Base-by-base conservation (phyloP, 169 alveolate species). In the Toxoplasma gondii region DNA sequence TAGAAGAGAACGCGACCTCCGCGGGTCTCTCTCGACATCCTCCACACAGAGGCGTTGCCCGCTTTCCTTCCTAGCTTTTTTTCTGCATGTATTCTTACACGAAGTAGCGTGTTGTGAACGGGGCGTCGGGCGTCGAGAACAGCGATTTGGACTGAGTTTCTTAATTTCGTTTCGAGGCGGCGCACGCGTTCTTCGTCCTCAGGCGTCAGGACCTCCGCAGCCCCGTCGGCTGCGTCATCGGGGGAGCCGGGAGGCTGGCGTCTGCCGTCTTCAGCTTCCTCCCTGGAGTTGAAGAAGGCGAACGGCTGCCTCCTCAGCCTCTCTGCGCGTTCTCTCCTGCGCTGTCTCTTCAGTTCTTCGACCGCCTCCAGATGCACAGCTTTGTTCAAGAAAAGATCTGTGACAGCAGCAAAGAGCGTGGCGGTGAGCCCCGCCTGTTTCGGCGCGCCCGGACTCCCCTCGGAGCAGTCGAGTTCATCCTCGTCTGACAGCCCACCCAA, bases 121-220 rank as follows among this genome's bases (percentile, higher is more conserved):
- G 92, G 92, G 49, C 92, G 4, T 53, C 70, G 7, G 81, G 92
- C 38, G 31, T 86, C 92, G 16, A 86, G 43, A 7, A 86, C 92
- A 7, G 80, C 92, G 24, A 86, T 86, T n/a, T 39, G 7, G 43
- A 86, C 29, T 7, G 19, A 9, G 54, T 41, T 31, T 29, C 92
- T 67, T 31, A 86, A 9, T 44, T 43, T 86, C 19, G 27, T 12
- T 41, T 82, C 90, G 69, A 82, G 64, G 9, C 90, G 22, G 5
- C 24, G 90, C 31, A 82, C 69, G 38, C 41, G 31, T 31, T 39
- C 67, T 31, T 82, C 90, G 19, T 38, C 90, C 64, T 43, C 54
- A 82, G 90, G 64, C 9, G 90, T 41, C 69, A 82, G 69, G 0
- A 49, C 92, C 1, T 19, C 80, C 44, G 41, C 39, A 0, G 41